phyloP scores from a whole-genome alignment of 768 basidiomycete species.

The Boletales sp. region DNA sequence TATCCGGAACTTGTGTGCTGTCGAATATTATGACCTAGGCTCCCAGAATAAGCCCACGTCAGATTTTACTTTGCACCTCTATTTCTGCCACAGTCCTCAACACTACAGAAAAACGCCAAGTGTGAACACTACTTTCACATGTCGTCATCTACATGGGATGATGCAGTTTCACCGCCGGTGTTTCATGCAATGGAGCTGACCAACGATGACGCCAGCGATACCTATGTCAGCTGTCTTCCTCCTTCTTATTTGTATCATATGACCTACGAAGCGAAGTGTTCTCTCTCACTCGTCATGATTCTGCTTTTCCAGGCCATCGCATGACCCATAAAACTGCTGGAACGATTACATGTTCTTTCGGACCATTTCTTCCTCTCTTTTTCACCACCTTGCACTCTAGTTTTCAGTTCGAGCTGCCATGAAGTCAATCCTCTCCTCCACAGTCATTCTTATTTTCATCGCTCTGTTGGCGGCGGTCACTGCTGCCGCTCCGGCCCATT shows the following conservation, averaged over 20 bases:
- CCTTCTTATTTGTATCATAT: neutral
- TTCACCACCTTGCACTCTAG: too few relatives aligned
- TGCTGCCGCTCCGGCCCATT: constrained; percentile 2
- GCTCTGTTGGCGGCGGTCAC: neutral
- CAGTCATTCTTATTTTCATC: constrained; percentile 1
- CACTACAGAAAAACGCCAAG: neutral
- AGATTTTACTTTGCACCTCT: neutral
- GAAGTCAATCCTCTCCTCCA: constrained; percentile 1
- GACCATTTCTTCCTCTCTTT: neutral
- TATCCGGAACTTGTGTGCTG: neutral
- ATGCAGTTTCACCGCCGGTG: neutral
- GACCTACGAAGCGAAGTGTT: neutral
- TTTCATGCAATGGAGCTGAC: neutral
- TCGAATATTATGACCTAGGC: neutral
- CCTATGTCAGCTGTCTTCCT: neutral
- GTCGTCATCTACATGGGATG: neutral
- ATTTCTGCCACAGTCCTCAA: too few relatives aligned
- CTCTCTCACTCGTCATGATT: neutral
- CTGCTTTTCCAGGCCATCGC: neutral
- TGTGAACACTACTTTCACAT: neutral
- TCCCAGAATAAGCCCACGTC: neutral
- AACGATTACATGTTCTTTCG: neutral
- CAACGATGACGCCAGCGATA: neutral
- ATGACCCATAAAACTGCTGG: constrained; percentile 3
- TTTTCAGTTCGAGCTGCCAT: neutral